Evolutionary conservation across 2,329 filamentous ascomycete genomes (phyloP).

Genomic region (Atkinsonella hypoxylon): DNA sequence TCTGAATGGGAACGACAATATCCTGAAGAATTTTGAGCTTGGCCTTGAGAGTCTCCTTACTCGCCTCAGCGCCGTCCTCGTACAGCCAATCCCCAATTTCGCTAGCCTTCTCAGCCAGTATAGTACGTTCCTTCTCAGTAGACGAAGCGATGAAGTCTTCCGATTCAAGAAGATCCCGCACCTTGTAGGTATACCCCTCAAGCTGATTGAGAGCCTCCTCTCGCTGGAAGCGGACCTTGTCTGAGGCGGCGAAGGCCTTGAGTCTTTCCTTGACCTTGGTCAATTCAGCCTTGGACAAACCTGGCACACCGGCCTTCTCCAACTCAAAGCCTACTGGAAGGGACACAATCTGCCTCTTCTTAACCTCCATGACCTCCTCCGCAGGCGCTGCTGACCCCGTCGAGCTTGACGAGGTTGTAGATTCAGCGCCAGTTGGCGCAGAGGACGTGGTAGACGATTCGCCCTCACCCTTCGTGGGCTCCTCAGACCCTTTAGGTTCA

Average conservation of each 20-base stretch:
- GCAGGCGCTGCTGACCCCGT: slow-evolving; percentile 32
- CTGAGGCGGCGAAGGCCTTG: slow-evolving; percentile 74
- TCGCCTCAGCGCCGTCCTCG: slow-evolving; percentile 66
- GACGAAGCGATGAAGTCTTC: slow-evolving; percentile 62
- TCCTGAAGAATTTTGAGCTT: slow-evolving; percentile 67
- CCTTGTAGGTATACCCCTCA: slow-evolving; percentile 86
- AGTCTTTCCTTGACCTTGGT: slow-evolving; percentile 55
- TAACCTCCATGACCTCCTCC: slow-evolving; percentile 37
- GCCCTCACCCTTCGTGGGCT: slow-evolving; percentile 30
- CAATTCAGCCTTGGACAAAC: slow-evolving; percentile 36
- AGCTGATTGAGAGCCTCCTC: slow-evolving; percentile 87
- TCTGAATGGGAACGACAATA: slow-evolving; percentile 66
- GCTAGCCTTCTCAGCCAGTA: slow-evolving; percentile 56
- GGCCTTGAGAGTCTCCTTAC: slow-evolving; percentile 60
- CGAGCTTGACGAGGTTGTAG: slow-evolving; percentile 19
- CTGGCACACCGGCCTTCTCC: slow-evolving; percentile 37
- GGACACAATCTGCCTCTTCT: slow-evolving; percentile 46
- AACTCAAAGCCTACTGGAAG: slow-evolving; percentile 40
- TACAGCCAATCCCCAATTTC: slow-evolving; percentile 83
- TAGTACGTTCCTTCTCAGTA: slow-evolving; percentile 52
- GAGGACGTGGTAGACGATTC: slow-evolving; percentile 14
- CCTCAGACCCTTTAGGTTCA: slow-evolving; percentile 20
- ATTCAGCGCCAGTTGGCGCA: slow-evolving; percentile 8
- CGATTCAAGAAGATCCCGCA: slow-evolving; percentile 70
- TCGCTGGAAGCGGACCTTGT: slow-evolving; percentile 60